Conservation (phyloP, 2,329 filamentous ascomycete genomes). For the Exophiala aquamarina region DNA sequence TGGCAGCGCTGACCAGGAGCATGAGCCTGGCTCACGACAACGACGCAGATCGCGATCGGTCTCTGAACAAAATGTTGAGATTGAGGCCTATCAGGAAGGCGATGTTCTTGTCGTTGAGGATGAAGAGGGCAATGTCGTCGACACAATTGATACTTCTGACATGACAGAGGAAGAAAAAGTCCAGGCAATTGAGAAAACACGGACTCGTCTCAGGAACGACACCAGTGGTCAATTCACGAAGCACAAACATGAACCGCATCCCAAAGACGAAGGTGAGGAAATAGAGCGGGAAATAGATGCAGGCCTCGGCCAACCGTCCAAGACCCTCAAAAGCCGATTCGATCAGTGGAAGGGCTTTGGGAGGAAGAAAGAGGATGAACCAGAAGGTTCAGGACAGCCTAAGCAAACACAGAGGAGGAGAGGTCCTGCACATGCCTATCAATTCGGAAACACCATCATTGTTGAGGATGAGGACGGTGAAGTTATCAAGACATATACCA, state of each 20-base stretch:
- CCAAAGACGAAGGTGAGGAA: constrained; percentile 46
- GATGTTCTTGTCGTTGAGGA: constrained; percentile 79
- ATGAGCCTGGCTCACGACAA: constrained; percentile 30
- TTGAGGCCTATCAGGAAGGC: constrained; percentile 81
- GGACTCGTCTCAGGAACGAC: constrained; percentile 56
- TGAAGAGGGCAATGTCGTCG: constrained; percentile 80
- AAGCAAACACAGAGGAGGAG: constrained; percentile 34
- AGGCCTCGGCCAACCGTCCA: constrained; percentile 35
- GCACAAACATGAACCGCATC: constrained; percentile 44
- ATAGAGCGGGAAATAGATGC: constrained; percentile 39
- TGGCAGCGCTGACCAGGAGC: constrained; percentile 36
- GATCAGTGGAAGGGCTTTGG: constrained; percentile 45
- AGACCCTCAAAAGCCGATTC: constrained; percentile 48
- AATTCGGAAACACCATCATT: constrained; percentile 70
- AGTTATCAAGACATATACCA: constrained; percentile 68
- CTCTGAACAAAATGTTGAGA: constrained; percentile 27
- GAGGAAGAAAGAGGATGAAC: constrained; percentile 39
- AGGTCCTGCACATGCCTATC: constrained; percentile 65
- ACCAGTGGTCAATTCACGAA: constrained; percentile 45
- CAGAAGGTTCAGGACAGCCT: constrained; percentile 25
- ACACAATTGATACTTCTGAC: constrained; percentile 55
- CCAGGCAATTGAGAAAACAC: constrained; percentile 55
- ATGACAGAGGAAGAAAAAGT: constrained; percentile 58
- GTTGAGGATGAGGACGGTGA: constrained; percentile 69
- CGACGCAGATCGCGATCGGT: constrained; percentile 31